Conservation (phyloP, 1,284 basidiomycete genomes). For the Sanghuangporus sanghuang region DNA sequence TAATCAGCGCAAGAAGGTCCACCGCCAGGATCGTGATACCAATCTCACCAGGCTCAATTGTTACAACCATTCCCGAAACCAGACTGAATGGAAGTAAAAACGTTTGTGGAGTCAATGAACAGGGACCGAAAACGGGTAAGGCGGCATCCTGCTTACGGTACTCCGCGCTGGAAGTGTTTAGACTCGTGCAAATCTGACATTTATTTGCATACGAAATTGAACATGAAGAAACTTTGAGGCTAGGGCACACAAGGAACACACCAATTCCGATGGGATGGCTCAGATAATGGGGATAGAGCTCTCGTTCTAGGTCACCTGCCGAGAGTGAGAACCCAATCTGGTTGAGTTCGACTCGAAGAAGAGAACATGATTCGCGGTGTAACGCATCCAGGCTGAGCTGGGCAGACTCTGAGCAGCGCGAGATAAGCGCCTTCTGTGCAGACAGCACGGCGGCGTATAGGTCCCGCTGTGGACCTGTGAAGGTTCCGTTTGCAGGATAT, state of each 20-base stretch:
- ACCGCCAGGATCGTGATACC: neutral
- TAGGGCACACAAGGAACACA: conserved; percentile 28
- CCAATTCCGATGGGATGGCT: conserved; percentile 85
- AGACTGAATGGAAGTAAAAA: conserved; percentile 20
- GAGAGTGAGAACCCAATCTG: conserved; percentile 77
- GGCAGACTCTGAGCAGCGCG: conserved; percentile 52
- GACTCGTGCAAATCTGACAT: conserved; percentile 78
- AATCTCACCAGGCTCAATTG: conserved; percentile 67
- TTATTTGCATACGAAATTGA: neutral
- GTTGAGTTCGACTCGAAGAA: conserved; percentile 70
- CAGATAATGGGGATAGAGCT: conserved; percentile 84
- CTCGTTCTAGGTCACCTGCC: conserved; percentile 64
- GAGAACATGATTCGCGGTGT: conserved; percentile 70
- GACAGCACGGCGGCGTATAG: conserved; percentile 84
- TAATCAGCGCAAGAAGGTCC: neutral
- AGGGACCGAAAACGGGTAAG: conserved; percentile 1
- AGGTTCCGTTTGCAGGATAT: conserved; percentile 80
- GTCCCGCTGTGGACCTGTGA: conserved; percentile 78
- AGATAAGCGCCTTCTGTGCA: conserved; percentile 67
- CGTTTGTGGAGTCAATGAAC: conserved; percentile 2
- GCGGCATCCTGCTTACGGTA: conserved; percentile 28
- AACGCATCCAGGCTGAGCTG: conserved; percentile 68
- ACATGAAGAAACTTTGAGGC: conserved; percentile 13
- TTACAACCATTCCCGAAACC: conserved; percentile 86
- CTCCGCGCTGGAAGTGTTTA: conserved; percentile 41